phyloP scores from a whole-genome alignment of 148 eudicot genomes.

The Dianthus caryophyllus region DNA sequence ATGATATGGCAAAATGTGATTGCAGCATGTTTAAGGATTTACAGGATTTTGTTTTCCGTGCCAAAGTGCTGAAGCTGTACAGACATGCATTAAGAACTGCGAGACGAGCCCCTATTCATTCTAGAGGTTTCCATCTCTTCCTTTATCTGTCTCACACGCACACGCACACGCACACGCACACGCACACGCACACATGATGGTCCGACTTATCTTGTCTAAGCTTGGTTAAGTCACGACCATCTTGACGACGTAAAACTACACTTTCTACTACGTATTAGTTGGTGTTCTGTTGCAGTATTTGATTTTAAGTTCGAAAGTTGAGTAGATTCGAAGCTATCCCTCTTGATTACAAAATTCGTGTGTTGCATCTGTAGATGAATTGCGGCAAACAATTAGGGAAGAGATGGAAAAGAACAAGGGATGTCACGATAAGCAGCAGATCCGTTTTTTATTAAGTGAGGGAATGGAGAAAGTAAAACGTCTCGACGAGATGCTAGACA shows the following conservation, averaged over 20 bases:
- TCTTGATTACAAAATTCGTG: neutral
- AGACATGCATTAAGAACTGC: slow-evolving; percentile 73
- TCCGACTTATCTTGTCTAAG: too few species aligned
- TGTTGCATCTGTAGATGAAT: slow-evolving; percentile 46
- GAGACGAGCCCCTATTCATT: slow-evolving; percentile 65
- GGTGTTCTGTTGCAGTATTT: too few species aligned
- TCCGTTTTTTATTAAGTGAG: slow-evolving; percentile 70
- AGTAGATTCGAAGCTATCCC: neutral
- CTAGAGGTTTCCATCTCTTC: slow-evolving; percentile 45
- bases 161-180: neutral
- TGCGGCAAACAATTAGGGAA: slow-evolving; percentile 59
- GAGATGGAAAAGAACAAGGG: slow-evolving; percentile 70
- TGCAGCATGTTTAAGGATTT: slow-evolving; percentile 56
- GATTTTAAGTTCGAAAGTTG: neutral
- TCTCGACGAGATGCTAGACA: slow-evolving; percentile 88
- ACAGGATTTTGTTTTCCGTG: slow-evolving; percentile 76
- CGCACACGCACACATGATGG: neutral
- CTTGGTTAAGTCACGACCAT: too few species aligned
- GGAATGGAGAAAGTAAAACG: slow-evolving; percentile 62
- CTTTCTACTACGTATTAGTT: too few species aligned
- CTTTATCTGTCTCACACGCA: neutral
- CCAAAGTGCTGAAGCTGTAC: slow-evolving; percentile 81
- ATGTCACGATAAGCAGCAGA: slow-evolving; percentile 78
- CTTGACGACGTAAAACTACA: too few species aligned
- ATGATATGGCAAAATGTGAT: slow-evolving; percentile 15